Percentiles rank a stretch among this genome's conserved stretches.
Evolutionary conservation across 768 basidiomycete species (phyloP).

Genomic region (Hortiboletus campestris): DNA sequence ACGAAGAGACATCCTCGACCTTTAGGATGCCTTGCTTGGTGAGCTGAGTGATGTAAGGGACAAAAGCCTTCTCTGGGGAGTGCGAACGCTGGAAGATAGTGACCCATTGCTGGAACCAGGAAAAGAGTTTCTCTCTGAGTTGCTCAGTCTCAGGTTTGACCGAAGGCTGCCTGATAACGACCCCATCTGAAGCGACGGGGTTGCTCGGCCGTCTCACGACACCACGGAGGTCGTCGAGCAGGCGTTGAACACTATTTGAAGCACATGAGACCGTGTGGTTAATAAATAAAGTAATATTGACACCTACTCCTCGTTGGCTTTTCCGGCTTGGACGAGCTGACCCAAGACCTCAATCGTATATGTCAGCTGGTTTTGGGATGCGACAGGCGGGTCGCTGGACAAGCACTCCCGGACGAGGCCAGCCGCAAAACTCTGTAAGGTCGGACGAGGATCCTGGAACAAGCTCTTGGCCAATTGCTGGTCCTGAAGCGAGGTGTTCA

Average conservation of each 20-base stretch:
- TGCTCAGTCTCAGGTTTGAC: constrained; percentile 72
- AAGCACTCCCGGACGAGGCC: constrained; percentile 85
- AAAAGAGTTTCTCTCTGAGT: constrained; percentile 68
- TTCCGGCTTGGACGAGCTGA: constrained; percentile 69
- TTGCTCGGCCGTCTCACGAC: constrained; percentile 50
- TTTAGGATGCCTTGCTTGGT: constrained; percentile 96
- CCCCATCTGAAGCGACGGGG: constrained; percentile 36
- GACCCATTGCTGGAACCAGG: constrained; percentile 96
- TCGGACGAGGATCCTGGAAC: constrained; percentile 72
- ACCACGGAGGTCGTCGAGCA: constrained; percentile 83
- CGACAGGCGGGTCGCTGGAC: constrained; percentile 75
- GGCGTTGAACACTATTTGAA: constrained; percentile 52
- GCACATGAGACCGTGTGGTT: background rate
- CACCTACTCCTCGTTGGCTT: constrained; percentile 83
- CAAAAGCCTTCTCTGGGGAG: constrained; percentile 91
- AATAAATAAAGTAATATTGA: background rate
- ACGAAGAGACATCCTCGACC: constrained; percentile 92
- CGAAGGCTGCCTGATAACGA: constrained; percentile 43
- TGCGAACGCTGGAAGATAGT: constrained; percentile 87
- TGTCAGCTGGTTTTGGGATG: constrained; percentile 75
- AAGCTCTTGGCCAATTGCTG: constrained; percentile 87
- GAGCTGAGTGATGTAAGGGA: constrained; percentile 94
- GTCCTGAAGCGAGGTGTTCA: constrained; percentile 78
- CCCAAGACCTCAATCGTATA: constrained; percentile 79
- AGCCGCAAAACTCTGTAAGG: constrained; percentile 76